phyloP scores from a whole-genome alignment of 2,329 filamentous ascomycete genomes.

The Cladosporium sp. region DNA sequence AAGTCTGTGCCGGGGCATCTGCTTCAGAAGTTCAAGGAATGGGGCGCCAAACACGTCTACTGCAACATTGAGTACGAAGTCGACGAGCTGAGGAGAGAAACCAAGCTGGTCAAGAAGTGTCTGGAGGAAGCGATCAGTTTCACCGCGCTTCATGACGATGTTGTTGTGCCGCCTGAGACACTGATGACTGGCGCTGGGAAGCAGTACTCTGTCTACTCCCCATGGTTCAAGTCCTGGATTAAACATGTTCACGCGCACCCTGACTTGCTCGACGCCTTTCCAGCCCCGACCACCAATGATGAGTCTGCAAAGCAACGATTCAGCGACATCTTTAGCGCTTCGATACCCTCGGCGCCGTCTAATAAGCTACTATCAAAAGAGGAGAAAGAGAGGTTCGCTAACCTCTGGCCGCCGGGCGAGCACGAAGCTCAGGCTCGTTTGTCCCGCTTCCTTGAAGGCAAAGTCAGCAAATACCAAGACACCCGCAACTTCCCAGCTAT shows the following conservation, averaged over 20 bases:
- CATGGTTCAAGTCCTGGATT: slow-evolving; percentile 75
- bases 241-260: slow-evolving; percentile 64
- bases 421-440: slow-evolving; percentile 61
- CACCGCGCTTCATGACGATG: slow-evolving; percentile 72
- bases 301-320: slow-evolving; percentile 43
- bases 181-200: slow-evolving; percentile 62
- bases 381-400: slow-evolving; percentile 51
- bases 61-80: slow-evolving; percentile 89
- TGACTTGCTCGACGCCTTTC: slow-evolving; percentile 57
- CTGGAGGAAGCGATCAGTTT: slow-evolving; percentile 61
- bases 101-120: slow-evolving; percentile 55
- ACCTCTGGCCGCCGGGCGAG: slow-evolving; percentile 70
- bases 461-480: slow-evolving; percentile 55
- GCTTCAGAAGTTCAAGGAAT: slow-evolving; percentile 59
- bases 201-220: slow-evolving; percentile 78
- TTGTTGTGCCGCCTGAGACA: slow-evolving; percentile 68
- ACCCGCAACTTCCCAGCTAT: slow-evolving; percentile 60
- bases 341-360: slow-evolving; percentile 56
- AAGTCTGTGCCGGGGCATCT: slow-evolving; percentile 57
- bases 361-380: slow-evolving; percentile 57
- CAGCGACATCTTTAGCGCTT: slow-evolving; percentile 51
- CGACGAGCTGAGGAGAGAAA: slow-evolving; percentile 77
- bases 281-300: slow-evolving; percentile 53
- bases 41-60: slow-evolving; percentile 69
- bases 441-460: slow-evolving; percentile 60